Evolutionary conservation across 2,329 filamentous ascomycete genomes (phyloP).

Genomic region (Colletotrichum cereale): DNA sequence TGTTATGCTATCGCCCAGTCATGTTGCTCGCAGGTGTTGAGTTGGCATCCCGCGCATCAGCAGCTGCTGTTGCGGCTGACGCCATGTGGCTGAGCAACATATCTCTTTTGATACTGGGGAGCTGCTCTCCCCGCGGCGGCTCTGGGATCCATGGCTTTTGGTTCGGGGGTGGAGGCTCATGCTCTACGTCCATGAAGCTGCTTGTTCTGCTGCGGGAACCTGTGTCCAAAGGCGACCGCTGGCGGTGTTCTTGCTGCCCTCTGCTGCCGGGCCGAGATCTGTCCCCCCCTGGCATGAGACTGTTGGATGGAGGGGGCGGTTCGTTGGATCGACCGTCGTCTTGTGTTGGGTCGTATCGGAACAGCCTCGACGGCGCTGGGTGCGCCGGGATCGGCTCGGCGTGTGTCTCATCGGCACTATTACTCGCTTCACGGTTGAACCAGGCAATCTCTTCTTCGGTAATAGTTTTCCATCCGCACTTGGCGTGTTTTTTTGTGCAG

Average conservation of each 20-base stretch:
- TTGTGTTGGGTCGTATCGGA: constrained; percentile 38
- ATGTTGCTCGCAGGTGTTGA: constrained; percentile 19
- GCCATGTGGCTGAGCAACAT: constrained; percentile 53
- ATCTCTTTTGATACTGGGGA: constrained; percentile 41
- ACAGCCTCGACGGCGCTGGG: constrained; percentile 39
- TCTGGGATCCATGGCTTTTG: constrained; percentile 37
- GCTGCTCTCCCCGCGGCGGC: constrained; percentile 34
- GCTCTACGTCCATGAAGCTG: constrained; percentile 40
- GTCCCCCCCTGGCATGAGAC: constrained; percentile 31
- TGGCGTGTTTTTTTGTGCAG: constrained; percentile 91
- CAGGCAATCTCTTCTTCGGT: constrained; percentile 73
- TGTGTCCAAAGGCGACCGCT: constrained; percentile 31
- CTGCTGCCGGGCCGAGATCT: constrained; percentile 36
- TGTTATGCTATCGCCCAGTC: constrained; percentile 30
- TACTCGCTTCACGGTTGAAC: constrained; percentile 49
- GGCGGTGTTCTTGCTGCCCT: constrained; percentile 31
- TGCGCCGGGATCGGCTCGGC: constrained; percentile 45
- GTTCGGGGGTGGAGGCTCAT: constrained; percentile 17
- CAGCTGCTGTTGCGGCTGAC: constrained; percentile 49
- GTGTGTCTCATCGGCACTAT: constrained; percentile 47
- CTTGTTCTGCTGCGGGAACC: constrained; percentile 36
- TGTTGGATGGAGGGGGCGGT: constrained; percentile 19
- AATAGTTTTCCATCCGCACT: constrained; percentile 88
- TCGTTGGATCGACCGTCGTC: constrained; percentile 33
- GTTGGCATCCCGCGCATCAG: constrained; percentile 43